Conservation (phyloP, 495 filamentous ascomycete species). For the Immersiella caudata region DNA sequence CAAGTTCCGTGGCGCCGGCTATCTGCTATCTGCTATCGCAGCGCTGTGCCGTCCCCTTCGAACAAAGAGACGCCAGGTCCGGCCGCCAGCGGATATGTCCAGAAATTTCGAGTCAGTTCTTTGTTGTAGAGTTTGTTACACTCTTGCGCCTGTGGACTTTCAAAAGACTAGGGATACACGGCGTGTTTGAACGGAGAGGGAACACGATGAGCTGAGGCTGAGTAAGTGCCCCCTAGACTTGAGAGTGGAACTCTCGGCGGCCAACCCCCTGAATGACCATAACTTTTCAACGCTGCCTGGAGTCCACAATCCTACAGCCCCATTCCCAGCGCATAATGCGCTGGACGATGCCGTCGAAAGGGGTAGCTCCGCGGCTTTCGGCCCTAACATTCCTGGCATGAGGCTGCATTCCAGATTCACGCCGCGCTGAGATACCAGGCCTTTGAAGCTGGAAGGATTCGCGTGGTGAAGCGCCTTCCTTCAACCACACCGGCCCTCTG, state of each 20-base stretch:
- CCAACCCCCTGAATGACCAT: neutral
- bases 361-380: neutral
- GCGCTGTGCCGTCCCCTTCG: neutral
- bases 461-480: too few species aligned
- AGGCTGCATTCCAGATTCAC: neutral
- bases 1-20: neutral
- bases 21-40: neutral
- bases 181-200: neutral
- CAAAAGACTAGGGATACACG: too few species aligned
- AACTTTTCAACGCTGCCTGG: neutral
- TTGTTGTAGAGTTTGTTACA: too few species aligned
- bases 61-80: neutral
- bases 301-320: neutral
- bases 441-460: too few species aligned
- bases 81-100: neutral
- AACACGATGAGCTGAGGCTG: neutral
- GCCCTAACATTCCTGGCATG: neutral
- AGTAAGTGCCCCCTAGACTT: neutral
- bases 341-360: neutral
- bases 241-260: neutral
- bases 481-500: too few species aligned
- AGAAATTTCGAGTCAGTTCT: too few species aligned
- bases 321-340: neutral
- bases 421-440: too few species aligned
- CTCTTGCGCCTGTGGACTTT: too few species aligned